Percentiles rank a stretch among this genome's conserved stretches.
Conservation (phyloP, 2,329 filamentous ascomycete genomes). For the Aspergillus quadricinctus region DNA sequence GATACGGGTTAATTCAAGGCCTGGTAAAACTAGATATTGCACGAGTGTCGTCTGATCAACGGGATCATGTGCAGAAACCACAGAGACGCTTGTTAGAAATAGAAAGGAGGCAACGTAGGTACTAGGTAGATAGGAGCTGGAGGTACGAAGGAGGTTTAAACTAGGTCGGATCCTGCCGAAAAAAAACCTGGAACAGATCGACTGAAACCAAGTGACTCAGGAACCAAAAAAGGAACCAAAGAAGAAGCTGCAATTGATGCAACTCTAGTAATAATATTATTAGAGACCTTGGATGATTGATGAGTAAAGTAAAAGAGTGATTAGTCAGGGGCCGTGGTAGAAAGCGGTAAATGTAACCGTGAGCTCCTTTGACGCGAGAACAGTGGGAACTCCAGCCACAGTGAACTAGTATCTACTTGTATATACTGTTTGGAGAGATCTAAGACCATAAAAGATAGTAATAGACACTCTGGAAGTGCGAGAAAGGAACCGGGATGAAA, state of each 20-base stretch:
- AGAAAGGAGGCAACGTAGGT: not conserved
- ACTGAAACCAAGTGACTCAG: not conserved
- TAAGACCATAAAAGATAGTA: not conserved
- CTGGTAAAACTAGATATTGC: not conserved
- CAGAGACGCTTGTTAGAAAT: not conserved
- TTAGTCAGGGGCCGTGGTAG: not conserved
- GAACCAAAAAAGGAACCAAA: not conserved
- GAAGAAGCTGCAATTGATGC: not conserved
- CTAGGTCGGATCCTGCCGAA: slow-evolving; percentile 5
- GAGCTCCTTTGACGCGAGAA: not conserved
- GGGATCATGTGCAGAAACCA: not conserved
- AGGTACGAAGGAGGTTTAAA: not conserved
- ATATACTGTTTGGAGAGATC: not conserved
- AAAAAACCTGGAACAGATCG: not conserved
- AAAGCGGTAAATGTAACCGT: not conserved
- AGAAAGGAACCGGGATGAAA: not conserved
- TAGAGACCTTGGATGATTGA: not conserved
- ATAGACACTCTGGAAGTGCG: not conserved
- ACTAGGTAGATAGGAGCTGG: not conserved
- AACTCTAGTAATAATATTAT: not conserved
- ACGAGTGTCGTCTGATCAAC: not conserved
- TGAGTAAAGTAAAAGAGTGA: slow-evolving; percentile 5
- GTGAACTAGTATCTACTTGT: not conserved
- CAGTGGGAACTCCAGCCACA: not conserved
- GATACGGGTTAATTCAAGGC: not conserved